Evolutionary conservation across 495 filamentous ascomycete species (phyloP).

Genomic region (Durotheca rogersii): DNA sequence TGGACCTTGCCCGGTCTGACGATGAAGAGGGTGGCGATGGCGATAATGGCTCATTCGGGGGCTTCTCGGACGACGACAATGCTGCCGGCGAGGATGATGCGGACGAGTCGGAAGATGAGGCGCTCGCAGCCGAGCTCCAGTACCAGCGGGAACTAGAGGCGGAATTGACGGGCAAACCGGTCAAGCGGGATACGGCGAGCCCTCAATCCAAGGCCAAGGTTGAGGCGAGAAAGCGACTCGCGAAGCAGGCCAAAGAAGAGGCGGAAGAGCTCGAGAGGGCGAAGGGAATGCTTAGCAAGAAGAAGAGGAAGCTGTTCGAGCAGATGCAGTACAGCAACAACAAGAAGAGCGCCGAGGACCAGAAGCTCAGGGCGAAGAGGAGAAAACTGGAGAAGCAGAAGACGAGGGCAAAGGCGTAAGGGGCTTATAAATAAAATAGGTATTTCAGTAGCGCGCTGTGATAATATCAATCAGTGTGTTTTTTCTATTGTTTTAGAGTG

Average conservation of each 20-base stretch:
- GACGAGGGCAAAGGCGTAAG: conserved; percentile 35
- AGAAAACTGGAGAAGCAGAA: conserved; percentile 79
- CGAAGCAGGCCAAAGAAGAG: conserved; percentile 68
- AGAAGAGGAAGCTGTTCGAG: conserved; percentile 85
- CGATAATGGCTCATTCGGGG: conserved; percentile 42
- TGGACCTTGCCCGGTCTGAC: conserved; percentile 50
- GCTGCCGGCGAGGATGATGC: conserved; percentile 43
- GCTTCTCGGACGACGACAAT: conserved; percentile 45
- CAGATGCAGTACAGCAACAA: conserved; percentile 90
- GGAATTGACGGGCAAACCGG: conserved; percentile 62
- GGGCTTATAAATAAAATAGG: conserved; percentile 25
- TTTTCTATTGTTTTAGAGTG: conserved; percentile 4
- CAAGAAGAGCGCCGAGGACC: conserved; percentile 75
- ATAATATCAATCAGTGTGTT: conserved; percentile 29
- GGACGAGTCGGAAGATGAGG: conserved; percentile 50
- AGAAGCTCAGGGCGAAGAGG: conserved; percentile 75
- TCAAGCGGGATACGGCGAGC: conserved; percentile 46
- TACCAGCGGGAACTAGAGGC: conserved; percentile 90
- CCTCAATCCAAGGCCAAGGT: conserved; percentile 60
- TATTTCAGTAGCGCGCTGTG: not conserved
- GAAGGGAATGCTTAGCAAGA: conserved; percentile 91
- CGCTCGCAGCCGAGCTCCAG: conserved; percentile 48
- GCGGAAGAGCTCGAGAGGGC: conserved; percentile 81
- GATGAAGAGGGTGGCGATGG: conserved; percentile 39
- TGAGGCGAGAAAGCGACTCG: conserved; percentile 65